A percentile compares a stretch with the other conserved stretches of the same genome.
Conservation (phyloP, 78 protist genomes). For the Polysphondylium violaceum region DNA sequence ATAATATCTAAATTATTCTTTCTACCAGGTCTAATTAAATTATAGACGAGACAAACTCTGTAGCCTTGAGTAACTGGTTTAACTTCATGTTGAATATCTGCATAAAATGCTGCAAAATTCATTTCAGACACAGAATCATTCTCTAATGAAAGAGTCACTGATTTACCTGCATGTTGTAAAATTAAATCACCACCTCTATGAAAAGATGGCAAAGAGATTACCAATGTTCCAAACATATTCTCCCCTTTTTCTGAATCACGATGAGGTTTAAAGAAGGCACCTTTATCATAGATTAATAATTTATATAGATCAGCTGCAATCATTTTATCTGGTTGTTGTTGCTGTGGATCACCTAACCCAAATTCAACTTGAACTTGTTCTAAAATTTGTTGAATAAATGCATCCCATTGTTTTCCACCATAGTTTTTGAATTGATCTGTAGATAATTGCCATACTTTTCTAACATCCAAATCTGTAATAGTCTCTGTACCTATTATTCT, state of each 20-base stretch:
- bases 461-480: constrained; percentile 11
- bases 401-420: not conserved
- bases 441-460: constrained; percentile 16
- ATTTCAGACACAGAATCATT: not conserved
- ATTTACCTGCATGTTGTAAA: not conserved
- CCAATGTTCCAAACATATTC: constrained; percentile 40
- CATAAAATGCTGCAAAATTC: constrained; percentile 18
- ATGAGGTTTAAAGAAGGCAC: constrained; percentile 42
- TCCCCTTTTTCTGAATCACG: constrained; percentile 32
- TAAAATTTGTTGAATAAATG: not conserved
- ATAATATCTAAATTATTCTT: not conserved
- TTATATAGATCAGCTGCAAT: not conserved
- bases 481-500: constrained; percentile 4
- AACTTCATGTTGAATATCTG: constrained; percentile 25
- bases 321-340: not conserved
- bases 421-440: not conserved
- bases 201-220: constrained; percentile 8
- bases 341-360: constrained; percentile 10
- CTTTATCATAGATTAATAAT: constrained; percentile 40
- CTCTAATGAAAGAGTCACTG: not conserved
- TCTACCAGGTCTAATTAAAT: not conserved
- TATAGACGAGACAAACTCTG: constrained; percentile 36
- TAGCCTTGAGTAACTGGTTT: constrained; percentile 21
- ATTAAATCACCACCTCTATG: constrained; percentile 42
- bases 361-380: not conserved